phyloP scores from a whole-genome alignment of 1,284 basidiomycete species.

The Ganoderma boninense region DNA sequence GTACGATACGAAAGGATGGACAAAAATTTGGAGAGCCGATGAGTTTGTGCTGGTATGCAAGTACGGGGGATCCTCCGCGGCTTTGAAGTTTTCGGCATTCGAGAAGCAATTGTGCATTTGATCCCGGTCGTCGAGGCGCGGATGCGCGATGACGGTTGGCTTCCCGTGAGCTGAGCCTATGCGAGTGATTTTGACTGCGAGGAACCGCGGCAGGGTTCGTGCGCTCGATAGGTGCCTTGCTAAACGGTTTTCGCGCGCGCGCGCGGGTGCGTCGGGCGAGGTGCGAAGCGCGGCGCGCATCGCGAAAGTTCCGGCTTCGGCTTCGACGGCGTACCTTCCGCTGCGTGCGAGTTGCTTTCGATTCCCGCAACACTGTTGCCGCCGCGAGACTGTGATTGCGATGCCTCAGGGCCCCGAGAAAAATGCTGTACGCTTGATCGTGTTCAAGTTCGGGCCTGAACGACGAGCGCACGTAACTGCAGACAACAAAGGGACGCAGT shows the following conservation, averaged over 20 bases:
- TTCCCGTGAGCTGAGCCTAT: not conserved
- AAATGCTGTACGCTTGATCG: too few species aligned
- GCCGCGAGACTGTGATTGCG: too few species aligned
- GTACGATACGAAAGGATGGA: not conserved
- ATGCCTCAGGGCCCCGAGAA: too few species aligned
- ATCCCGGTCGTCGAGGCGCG: not conserved
- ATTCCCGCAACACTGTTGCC: too few species aligned
- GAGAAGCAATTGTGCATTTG: not conserved
- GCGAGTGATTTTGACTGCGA: too few species aligned
- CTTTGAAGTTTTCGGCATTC: not conserved
- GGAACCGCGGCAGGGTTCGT: not conserved
- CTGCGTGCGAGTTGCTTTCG: not conserved
- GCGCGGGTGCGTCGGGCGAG: too few species aligned
- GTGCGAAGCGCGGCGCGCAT: too few species aligned
- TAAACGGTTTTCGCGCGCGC: not conserved
- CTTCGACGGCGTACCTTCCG: not conserved
- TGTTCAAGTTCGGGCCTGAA: too few species aligned
- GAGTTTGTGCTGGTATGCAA: too few species aligned
- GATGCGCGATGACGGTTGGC: not conserved
- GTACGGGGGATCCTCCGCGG: too few species aligned
- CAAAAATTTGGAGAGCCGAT: not conserved
- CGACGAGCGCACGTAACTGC: too few species aligned
- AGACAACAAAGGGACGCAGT: too few species aligned
- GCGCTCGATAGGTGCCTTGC: not conserved
- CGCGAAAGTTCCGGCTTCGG: not conserved